Evolutionary conservation across 768 basidiomycete species (phyloP).

Genomic region (Boletellus sp.): DNA sequence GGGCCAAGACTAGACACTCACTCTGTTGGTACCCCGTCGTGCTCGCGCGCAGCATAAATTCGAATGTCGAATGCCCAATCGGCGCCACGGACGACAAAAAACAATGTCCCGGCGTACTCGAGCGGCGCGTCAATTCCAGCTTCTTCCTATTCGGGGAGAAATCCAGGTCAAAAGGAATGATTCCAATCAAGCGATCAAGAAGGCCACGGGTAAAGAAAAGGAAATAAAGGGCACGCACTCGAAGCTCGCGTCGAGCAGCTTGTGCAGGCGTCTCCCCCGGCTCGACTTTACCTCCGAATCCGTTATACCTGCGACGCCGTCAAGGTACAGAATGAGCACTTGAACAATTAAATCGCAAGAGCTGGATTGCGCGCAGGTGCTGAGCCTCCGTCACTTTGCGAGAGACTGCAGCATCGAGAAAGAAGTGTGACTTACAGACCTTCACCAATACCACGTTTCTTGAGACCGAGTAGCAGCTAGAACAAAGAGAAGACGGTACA

Average conservation of each 20-base stretch:
- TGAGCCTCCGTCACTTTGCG: neutral
- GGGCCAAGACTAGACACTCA: conserved; percentile 33
- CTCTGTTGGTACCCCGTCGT: conserved; percentile 63
- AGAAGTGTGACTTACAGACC: conserved; percentile 43
- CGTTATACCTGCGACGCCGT: conserved; percentile 60
- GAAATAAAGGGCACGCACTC: conserved; percentile 36
- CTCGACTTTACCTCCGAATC: conserved; percentile 88
- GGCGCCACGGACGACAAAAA: conserved; percentile 54
- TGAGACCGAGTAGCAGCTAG: conserved; percentile 71
- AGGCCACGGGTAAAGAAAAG: too few species aligned
- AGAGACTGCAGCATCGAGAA: neutral
- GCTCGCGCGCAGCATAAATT: conserved; percentile 62
- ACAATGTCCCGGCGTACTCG: conserved; percentile 57
- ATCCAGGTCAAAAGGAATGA: too few species aligned
- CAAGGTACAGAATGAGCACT: neutral
- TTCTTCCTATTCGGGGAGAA: conserved; percentile 59
- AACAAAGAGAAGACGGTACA: conserved; percentile 36
- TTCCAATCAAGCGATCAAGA: too few species aligned
- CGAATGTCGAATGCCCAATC: conserved; percentile 70
- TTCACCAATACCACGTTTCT: conserved; percentile 74
- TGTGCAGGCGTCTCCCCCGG: conserved; percentile 60
- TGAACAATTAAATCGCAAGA: neutral
- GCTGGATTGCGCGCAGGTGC: neutral
- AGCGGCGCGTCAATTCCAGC: conserved; percentile 67
- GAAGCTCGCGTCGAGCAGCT: conserved; percentile 74